Base-by-base conservation (phyloP, 805 yeast species). In the Wickerhamiella musiphila region DNA sequence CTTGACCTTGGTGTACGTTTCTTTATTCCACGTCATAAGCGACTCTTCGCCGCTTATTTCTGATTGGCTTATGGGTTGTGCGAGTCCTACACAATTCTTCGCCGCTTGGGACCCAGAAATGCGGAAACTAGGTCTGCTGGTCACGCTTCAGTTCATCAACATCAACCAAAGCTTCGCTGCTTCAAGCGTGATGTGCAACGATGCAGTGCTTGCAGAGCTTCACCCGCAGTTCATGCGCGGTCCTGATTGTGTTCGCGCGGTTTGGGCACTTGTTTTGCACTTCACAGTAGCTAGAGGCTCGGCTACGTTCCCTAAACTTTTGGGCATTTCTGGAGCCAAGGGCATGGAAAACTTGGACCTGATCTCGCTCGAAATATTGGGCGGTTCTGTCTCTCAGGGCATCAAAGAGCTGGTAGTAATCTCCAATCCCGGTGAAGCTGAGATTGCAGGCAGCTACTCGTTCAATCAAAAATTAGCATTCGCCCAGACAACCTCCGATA, bases 251-350 rank as follows among this genome's bases (percentile, higher is more conserved):
- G 41, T 24, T 14, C 27, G 37, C 11, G 43, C 53, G 10, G 49
- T 45, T 6, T 53, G 57, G 56, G 42, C 45, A 4, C 38, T 50
- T 13, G 42, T 42, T 6, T 33, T 49, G 2, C 45, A 42, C 25
- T n/a, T n/a, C n/a, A n/a, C n/a, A n/a, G n/a, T n/a, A n/a, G n/a
- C n/a, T n/a, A n/a, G n/a, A n/a, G n/a, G n/a, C n/a, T n/a, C n/a
- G n/a, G n/a, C n/a, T n/a, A n/a, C n/a, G n/a, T n/a, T n/a, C n/a
- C n/a, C n/a, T n/a, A n/a, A n/a, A n/a, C n/a, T n/a, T n/a, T n/a
- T n/a, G n/a, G n/a, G n/a, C n/a, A n/a, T n/a, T n/a, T n/a, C n/a
- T n/a, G n/a, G n/a, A n/a, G n/a, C n/a, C 18, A 23, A 22, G 13
- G 38, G 32, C 13, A 26, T 32, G 14, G 38, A 31, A 13, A 19